Percentiles rank a stretch among this genome's conserved stretches.
phyloP scores from a whole-genome alignment of 2,329 filamentous ascomycete genomes.

The Trichoderma asperellum region DNA sequence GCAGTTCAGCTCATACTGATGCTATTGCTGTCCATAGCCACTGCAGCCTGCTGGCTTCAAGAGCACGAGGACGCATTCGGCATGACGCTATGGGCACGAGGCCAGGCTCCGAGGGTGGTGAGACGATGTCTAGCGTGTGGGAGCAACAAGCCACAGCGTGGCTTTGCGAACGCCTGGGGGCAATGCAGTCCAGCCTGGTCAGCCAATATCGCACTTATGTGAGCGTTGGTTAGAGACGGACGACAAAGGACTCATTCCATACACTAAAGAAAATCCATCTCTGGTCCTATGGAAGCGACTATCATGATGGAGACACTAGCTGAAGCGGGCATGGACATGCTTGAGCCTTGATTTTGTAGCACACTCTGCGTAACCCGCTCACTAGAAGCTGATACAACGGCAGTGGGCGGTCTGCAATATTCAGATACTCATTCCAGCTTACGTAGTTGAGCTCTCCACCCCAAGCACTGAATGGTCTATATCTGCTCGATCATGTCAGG shows the following conservation, averaged over 20 bases:
- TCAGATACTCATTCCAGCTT: neutral
- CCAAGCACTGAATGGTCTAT: neutral
- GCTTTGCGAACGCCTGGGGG: conserved; percentile 5
- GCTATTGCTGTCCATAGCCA: conserved; percentile 13
- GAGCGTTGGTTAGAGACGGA: neutral
- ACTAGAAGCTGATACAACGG: neutral
- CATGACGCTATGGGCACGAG: conserved; percentile 30
- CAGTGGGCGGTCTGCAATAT: neutral
- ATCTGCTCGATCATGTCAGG: neutral
- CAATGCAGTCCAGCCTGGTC: neutral
- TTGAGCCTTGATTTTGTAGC: neutral
- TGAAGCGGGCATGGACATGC: neutral
- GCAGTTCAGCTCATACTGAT: conserved; percentile 9
- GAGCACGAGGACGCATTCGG: conserved; percentile 29
- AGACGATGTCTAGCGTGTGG: conserved; percentile 23
- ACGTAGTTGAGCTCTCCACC: neutral
- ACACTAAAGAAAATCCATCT: neutral
- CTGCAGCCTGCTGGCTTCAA: conserved; percentile 26
- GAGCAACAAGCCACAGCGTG: conserved; percentile 23
- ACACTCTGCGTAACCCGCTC: neutral
- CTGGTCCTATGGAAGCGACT: neutral
- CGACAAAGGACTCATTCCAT: neutral
- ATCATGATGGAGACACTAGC: neutral
- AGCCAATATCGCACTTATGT: neutral
- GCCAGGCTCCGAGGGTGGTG: conserved; percentile 24